Base-by-base conservation (phyloP, 2,329 filamentous ascomycete genomes). In the Pseudocercospora fuligena region DNA sequence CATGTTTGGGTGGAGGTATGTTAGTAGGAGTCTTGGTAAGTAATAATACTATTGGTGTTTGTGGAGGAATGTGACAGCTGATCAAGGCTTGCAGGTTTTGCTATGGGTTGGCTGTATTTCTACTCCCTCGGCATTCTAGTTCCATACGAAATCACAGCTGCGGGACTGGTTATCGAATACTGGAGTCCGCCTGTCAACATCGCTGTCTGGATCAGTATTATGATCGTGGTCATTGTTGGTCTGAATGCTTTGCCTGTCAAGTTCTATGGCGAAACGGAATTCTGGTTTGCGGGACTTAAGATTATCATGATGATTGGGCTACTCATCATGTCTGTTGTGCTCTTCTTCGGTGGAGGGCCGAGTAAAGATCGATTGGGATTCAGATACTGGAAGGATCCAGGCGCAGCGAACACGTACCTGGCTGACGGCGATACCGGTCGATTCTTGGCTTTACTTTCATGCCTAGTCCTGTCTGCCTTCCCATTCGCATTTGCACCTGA, bases 401-500 rank as follows among this genome's bases (percentile, higher is more conserved):
- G 83, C 0, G 77, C 82, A 0, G 83, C 83, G 57, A 85, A 86
- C 57, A 75, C 78, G 12, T 86, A 85, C 61, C 76, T 86, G 9
- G 81, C 78, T 0, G 63, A 65, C 0, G 85, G 84, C 0, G 74
- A 83, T 49, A 78, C 78, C 0, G 85, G 86, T 0, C 81, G 84
- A 1, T 86, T 87, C 68, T 73, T 86, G 12, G 83, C 82, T 0
- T 75, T 87, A 36, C 78, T 85, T n/a, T 81, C 82, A 29, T 85
- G 82, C 6, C 76, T 85, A 19, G 82, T 86, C 6, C 78, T 83
- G 12, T 82, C 81, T 21, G 83, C 83, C 0, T 86, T 87, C 69
- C 82, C 85, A 0, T 87, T 87, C 73, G 82, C 84, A 33, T 86
- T 86, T 70, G 83, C 84, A 0, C 84, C 85, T 0, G 86, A 88